Base-by-base conservation (phyloP, 805 yeast species). In the Ogataea pini region DNA sequence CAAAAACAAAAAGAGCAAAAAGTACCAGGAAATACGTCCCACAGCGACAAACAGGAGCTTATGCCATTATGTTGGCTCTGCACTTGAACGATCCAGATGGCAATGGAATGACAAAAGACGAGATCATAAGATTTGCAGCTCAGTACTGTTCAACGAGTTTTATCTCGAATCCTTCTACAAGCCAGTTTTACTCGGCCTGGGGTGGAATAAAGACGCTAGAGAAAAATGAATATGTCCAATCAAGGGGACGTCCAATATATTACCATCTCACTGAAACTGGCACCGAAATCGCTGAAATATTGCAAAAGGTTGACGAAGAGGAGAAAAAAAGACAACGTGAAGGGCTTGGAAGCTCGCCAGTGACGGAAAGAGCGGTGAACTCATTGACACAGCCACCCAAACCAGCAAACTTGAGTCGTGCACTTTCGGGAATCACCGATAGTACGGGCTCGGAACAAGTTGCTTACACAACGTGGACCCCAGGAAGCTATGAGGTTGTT, bases 151-250 rank as follows among this genome's bases (percentile, higher is more conserved):
- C 80, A 46, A 63, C 73, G 16, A 77, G 88, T 36, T 85, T 87
- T 67, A 65, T 71, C 0, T 52, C 79, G 0, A 85, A 84, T 58
- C 82, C 87, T 1, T 68, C 83, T 1, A 75, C 86, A 0, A 76
- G 75, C 18, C 85, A 82, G 43, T 78, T 76, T 57, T 81, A 86
- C 60, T 80, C 89, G 1, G 92, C 95, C 0, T 89, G 96, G 96
- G 72, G 70, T 16, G 74, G 88, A 7, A 71, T 84, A 29, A 85
- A 84, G 50, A 81, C 84, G 1, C 68, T 92, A 46, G 59, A 80
- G 16, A 78, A 75, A 24, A 77, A 85, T 44, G 86, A 77, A 13
- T 69, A 86, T 29, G 84, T 91, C 0, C 69, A 67, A 12, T 67
- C 68, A 1, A 63, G 68, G 4, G 90, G 88, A 0, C 70, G 83